Evolutionary conservation across 2,329 filamentous ascomycete genomes (phyloP), one percentile per base, ranked within the genome.

Genomic region (Talaromyces sp.): DNA sequence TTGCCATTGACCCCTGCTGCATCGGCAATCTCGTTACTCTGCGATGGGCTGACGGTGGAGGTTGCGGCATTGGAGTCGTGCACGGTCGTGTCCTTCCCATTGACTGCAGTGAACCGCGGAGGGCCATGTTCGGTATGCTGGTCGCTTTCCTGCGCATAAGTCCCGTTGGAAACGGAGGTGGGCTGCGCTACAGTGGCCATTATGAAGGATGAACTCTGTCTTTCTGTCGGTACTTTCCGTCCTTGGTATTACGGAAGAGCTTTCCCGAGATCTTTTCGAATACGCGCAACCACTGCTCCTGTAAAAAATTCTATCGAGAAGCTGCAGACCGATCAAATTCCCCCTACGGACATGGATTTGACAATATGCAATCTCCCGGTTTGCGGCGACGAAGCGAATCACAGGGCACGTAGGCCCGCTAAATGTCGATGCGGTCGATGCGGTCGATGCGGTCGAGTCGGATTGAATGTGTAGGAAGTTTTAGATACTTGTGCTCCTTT

Each of bases 91-190:
- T 77, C 76, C 65, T 71, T 75, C 48, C 77, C 78, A 69, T 80
- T 80, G 40, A 80, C 78, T 21, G 78, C 78, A 4, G 78, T 80
- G 65, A 80, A 80, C 48, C 76, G 75, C 33, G 77, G 77, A 33
- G 77, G 77, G 59, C 76, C 78, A 60, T 77, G 74, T 23, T 78
- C 77, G 25, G 74, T 64, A 60, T 70, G 74, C n/a, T 71, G 69
- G 42, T 73, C 70, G 61, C 71, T 71, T 61, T 76, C 71, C 14
- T 72, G 66, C 52, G 75, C 71, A 63, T 73, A 71, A 66, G 68
- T 69, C 55, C 67, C 70, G 60, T 71, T 74, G 67, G 72, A 70
- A 57, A 70, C 67, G 50, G 74, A 66, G n/a, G 70, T 67, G 28
- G 60, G 60, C 44, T 74, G 67, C 58, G 75, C 71, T 60, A 75